Evolutionary conservation across 495 filamentous ascomycete genomes (phyloP).

Genomic region (Aspergillus funiculosus): DNA sequence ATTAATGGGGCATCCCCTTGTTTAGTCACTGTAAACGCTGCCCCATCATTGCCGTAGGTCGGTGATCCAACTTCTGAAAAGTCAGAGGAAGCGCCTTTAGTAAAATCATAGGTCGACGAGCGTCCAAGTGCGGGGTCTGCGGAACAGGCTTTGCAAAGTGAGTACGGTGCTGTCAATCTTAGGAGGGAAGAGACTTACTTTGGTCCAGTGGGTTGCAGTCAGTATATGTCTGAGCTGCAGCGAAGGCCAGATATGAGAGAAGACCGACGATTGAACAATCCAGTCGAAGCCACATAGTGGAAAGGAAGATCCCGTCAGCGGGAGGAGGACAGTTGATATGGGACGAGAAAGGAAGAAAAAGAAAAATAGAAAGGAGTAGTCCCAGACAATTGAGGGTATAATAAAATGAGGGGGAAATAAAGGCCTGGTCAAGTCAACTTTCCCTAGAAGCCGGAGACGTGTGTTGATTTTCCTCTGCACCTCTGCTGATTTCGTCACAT

Average conservation of each 20-base stretch:
- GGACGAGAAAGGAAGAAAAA: neutral
- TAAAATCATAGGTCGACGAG: slow-evolving; percentile 75
- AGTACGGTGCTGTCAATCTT: slow-evolving; percentile 15
- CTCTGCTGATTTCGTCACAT: neutral
- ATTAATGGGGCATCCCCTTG: slow-evolving; percentile 80
- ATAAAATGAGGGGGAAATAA: neutral
- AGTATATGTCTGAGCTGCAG: slow-evolving; percentile 67
- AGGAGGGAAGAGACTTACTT: slow-evolving; percentile 41
- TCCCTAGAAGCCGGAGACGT: neutral
- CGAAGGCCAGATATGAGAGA: slow-evolving; percentile 32
- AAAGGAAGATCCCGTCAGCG: too few relatives aligned
- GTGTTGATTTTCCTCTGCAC: too few relatives aligned
- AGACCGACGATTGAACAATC: slow-evolving; percentile 23
- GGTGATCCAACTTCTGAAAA: slow-evolving; percentile 63
- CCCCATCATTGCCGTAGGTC: slow-evolving; percentile 71
- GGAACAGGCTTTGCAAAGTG: slow-evolving; percentile 52
- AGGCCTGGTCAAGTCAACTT: slow-evolving; percentile 2
- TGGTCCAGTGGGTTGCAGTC: slow-evolving; percentile 67
- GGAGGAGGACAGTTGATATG: too few relatives aligned
- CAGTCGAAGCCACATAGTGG: slow-evolving; percentile 30
- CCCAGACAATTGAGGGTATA: neutral
- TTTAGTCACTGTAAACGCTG: slow-evolving; percentile 75
- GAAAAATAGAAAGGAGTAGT: neutral
- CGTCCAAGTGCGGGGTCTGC: slow-evolving; percentile 77
- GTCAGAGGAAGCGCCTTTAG: slow-evolving; percentile 57